These are phyloP conservation scores for Corynascus novoguineensis DNA, from an alignment of 495 filamentous ascomycete species.

Conservation along the genomic window DNA sequence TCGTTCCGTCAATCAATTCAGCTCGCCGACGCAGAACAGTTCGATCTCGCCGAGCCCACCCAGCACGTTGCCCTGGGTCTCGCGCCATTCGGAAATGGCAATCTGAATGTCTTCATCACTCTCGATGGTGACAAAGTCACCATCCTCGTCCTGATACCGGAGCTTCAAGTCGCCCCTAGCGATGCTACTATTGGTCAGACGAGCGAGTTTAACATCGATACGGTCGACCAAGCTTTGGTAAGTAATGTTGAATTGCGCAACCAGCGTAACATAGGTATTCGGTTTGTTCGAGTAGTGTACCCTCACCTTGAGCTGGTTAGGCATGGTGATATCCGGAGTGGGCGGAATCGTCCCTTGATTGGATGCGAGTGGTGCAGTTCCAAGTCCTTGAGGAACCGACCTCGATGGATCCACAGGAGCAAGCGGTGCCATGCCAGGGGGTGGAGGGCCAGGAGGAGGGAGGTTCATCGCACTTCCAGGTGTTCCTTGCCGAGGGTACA, in stretches of 20 bases:
- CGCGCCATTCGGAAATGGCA: slow-evolving; percentile 88
- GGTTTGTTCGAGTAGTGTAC: slow-evolving; percentile 82
- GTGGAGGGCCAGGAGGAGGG: slow-evolving; percentile 30
- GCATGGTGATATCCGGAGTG: slow-evolving; percentile 53
- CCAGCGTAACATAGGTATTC: slow-evolving; percentile 77
- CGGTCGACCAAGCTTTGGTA: slow-evolving; percentile 90
- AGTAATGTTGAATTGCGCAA: slow-evolving; percentile 86
- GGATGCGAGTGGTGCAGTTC: slow-evolving; percentile 27
- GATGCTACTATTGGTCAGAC: slow-evolving; percentile 75
- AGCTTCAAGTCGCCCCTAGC: slow-evolving; percentile 70
- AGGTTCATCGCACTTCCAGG: slow-evolving; percentile 29
- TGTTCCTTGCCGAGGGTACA: slow-evolving; percentile 42
- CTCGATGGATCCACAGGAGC: slow-evolving; percentile 23
- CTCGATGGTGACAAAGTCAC: slow-evolving; percentile 86
- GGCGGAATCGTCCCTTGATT: slow-evolving; percentile 35
- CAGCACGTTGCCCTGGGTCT: slow-evolving; percentile 62
- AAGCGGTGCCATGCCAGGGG: slow-evolving; percentile 29
- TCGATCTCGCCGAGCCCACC: slow-evolving; percentile 78
- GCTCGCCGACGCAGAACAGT: slow-evolving; percentile 54
- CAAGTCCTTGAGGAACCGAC: slow-evolving; percentile 28
- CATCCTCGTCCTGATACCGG: slow-evolving; percentile 87
- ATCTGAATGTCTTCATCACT: slow-evolving; percentile 92
- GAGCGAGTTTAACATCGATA: slow-evolving; percentile 90
- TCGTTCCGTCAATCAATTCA: slow-evolving; percentile 7
- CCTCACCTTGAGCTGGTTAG: slow-evolving; percentile 88